A percentile compares a stretch with the other conserved stretches of the same genome.
These are phyloP conservation scores for Mytilinidion resinicola DNA, from an alignment of 495 filamentous ascomycete genomes.

Conservation along the genomic window DNA sequence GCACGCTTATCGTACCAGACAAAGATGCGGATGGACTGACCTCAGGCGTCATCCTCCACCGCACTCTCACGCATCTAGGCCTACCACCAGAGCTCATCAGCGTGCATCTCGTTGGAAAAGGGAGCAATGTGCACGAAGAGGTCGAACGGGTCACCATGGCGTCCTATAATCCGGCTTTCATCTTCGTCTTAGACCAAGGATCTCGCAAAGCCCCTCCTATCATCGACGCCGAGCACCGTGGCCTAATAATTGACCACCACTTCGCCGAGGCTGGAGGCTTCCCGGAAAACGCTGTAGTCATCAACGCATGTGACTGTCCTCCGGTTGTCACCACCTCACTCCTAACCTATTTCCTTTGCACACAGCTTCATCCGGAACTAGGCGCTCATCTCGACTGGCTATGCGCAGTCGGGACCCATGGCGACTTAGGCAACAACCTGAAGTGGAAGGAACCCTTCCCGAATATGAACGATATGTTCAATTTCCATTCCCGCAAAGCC, in stretches of 20 bases:
- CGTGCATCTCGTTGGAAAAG: slow-evolving; percentile 49
- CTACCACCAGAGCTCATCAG: slow-evolving; percentile 41
- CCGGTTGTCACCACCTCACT: slow-evolving; percentile 53
- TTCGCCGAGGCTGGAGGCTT: slow-evolving; percentile 44
- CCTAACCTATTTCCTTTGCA: slow-evolving; percentile 52
- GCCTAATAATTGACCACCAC: slow-evolving; percentile 57
- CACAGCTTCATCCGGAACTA: slow-evolving; percentile 42
- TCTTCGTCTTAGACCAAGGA: slow-evolving; percentile 58
- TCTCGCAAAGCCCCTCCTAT: slow-evolving; percentile 45
- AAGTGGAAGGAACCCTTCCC: slow-evolving; percentile 56
- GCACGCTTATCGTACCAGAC: slow-evolving; percentile 50
- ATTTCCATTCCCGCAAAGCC: slow-evolving; percentile 50
- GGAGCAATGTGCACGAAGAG: slow-evolving; percentile 45
- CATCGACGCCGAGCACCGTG: slow-evolving; percentile 36
- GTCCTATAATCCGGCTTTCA: slow-evolving; percentile 41
- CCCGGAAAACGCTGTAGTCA: slow-evolving; percentile 42
- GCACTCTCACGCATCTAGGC: slow-evolving; percentile 48
- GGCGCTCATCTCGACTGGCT: slow-evolving; percentile 45
- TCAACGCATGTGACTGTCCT: slow-evolving; percentile 50
- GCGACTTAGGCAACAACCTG: slow-evolving; percentile 51
- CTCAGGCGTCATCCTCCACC: slow-evolving; percentile 51
- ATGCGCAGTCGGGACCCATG: slow-evolving; percentile 52
- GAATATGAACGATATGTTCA: slow-evolving; percentile 50
- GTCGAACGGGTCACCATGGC: slow-evolving; percentile 43
- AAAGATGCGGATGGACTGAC: slow-evolving; percentile 58